Evolutionary conservation across 768 basidiomycete species (phyloP).

Genomic region (Tricholomella constricta): DNA sequence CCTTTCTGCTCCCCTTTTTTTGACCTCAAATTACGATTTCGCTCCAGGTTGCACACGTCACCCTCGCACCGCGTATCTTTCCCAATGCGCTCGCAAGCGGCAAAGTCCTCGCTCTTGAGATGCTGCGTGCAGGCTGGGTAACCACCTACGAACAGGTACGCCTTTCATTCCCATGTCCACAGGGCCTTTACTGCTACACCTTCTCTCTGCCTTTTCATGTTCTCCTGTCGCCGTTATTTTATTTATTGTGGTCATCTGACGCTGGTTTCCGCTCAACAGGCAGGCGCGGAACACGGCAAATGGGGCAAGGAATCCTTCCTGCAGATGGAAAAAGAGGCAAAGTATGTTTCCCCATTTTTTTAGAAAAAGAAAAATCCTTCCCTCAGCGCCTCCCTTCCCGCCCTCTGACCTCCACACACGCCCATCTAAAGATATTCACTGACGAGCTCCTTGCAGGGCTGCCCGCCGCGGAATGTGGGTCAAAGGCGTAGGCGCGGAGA

Average conservation of each 20-base stretch:
- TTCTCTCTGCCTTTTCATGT: background rate
- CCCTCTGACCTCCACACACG: no score
- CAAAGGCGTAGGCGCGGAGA: constrained; percentile 53
- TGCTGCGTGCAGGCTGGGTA: constrained; percentile 80
- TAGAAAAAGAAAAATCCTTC: no score
- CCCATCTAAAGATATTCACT: no score
- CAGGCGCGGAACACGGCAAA: constrained; percentile 78
- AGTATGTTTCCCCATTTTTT: constrained; percentile 44
- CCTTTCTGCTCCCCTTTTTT: background rate
- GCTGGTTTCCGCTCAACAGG: constrained; percentile 27
- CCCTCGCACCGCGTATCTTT: constrained; percentile 52
- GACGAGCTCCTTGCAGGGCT: constrained; percentile 38
- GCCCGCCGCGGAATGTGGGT: constrained; percentile 78
- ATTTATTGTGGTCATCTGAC: no score
- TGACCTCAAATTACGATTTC: no score
- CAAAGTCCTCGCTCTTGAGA: constrained; percentile 61
- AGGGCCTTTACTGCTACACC: background rate
- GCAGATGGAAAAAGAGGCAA: constrained; percentile 63
- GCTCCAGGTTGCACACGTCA: constrained; percentile 66
- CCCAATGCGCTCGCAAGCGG: constrained; percentile 51
- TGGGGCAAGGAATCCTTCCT: constrained; percentile 67
- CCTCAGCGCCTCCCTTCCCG: no score
- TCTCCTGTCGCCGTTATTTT: background rate
- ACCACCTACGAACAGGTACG: constrained; percentile 68
- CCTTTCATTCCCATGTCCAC: background rate